These are phyloP conservation scores for Vicia sativa DNA, from an alignment of 306 rosid genomes.

Conservation along the genomic window DNA sequence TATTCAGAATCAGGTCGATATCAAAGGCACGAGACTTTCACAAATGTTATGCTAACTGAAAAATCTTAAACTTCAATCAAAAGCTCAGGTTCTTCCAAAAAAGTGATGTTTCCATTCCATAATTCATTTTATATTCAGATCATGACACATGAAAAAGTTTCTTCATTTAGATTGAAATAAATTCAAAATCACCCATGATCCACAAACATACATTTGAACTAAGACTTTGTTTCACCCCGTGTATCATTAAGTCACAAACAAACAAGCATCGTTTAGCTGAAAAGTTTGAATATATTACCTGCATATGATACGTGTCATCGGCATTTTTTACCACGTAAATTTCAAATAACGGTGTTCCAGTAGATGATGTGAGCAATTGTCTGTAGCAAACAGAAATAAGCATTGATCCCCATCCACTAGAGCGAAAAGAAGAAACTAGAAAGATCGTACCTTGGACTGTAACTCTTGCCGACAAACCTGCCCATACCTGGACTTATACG, in stretches of 20 bases:
- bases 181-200: conserved; percentile 28
- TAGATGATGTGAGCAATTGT: conserved; percentile 78
- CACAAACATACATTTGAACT: conserved; percentile 22
- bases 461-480: conserved; percentile 77
- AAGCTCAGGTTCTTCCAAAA: not conserved
- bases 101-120: conserved; percentile 29
- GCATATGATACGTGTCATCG: conserved; percentile 78
- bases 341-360: conserved; percentile 90
- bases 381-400: conserved; percentile 60
- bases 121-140: conserved; percentile 22
- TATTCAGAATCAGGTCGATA: conserved; percentile 31
- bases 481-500: conserved; percentile 92
- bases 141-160: conserved; percentile 1
- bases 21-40: conserved; percentile 2
- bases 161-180: conserved; percentile 28
- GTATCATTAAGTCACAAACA: conserved; percentile 9
- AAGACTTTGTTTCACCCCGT: conserved; percentile 19
- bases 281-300: conserved; percentile 54
- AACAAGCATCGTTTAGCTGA: conserved; percentile 28
- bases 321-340: conserved; percentile 81
- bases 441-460: conserved; percentile 76
- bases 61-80: conserved; percentile 8
- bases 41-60: conserved; percentile 31
- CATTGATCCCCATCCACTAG: conserved; percentile 16
- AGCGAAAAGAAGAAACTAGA: conserved; percentile 35